Conservation (phyloP, 805 yeast species). For the Ogataea degrootiae region DNA sequence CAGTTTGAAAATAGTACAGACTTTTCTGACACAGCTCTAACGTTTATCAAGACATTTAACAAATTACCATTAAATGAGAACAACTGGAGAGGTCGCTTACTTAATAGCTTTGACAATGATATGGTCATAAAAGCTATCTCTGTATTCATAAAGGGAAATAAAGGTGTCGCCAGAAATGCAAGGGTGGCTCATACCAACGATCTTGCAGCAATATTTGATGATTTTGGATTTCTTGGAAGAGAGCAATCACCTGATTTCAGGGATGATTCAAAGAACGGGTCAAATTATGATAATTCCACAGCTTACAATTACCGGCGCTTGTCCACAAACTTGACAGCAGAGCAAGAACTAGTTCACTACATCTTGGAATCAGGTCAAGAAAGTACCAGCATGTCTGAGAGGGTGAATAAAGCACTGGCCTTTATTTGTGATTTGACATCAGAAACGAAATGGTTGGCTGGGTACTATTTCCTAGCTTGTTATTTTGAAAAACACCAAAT, state of each 20-base stretch:
- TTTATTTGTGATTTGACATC: constrained; percentile 7
- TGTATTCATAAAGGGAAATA: neutral
- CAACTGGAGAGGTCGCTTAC: neutral
- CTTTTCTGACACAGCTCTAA: neutral
- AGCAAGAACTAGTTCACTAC: constrained; percentile 12
- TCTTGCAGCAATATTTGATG: constrained; percentile 1
- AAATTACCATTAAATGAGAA: neutral
- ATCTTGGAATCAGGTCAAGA: constrained; percentile 1
- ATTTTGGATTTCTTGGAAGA: constrained; percentile 12
- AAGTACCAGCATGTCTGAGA: neutral
- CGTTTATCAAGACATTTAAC: constrained; percentile 1
- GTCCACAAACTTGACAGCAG: constrained; percentile 3
- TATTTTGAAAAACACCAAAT: constrained; percentile 5
- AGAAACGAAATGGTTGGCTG: constrained; percentile 10
- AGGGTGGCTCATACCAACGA: neutral
- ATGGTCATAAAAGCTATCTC: neutral
- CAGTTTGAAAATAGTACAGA: neutral
- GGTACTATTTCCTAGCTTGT: constrained; percentile 8
- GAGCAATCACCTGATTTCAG: neutral
- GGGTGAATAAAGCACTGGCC: constrained; percentile 5
- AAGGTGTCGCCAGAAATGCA: neutral
- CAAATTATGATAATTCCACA: neutral
- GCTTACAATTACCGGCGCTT: constrained; percentile 3
- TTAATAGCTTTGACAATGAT: neutral
- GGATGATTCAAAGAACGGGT: neutral